These are phyloP conservation scores for Fistulina hepatica DNA, from an alignment of 1,284 basidiomycete species.

Conservation along the genomic window DNA sequence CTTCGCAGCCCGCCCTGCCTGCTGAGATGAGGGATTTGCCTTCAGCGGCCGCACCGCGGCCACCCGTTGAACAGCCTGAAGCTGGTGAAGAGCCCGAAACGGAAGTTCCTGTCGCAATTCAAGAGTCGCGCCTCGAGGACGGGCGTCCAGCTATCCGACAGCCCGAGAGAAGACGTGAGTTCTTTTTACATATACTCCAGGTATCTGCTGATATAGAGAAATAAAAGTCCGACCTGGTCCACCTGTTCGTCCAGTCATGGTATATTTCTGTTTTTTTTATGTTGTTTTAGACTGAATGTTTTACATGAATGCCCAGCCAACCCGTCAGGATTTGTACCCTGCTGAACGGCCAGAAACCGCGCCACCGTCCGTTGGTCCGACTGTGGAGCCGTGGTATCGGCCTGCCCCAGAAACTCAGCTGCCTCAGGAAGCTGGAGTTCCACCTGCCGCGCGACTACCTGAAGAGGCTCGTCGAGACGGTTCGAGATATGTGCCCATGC, in stretches of 20 bases:
- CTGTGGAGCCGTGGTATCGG: constrained; percentile 9
- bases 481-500: constrained; percentile 27
- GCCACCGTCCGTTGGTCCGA: background rate
- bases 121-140: too few species aligned
- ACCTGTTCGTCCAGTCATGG: constrained; percentile 1
- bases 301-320: background rate
- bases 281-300: background rate
- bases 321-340: constrained; percentile 10
- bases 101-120: too few species aligned
- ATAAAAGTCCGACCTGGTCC: constrained; percentile 2
- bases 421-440: background rate
- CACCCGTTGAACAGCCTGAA: too few species aligned
- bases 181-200: too few species aligned
- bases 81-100: too few species aligned
- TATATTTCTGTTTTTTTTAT: background rate
- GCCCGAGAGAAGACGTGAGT: too few species aligned
- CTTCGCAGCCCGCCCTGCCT: too few species aligned
- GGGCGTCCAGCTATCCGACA: too few species aligned
- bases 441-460: constrained; percentile 6
- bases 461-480: background rate
- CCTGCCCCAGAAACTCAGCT: background rate
- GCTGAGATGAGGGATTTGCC: too few species aligned
- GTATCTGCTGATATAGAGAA: too few species aligned
- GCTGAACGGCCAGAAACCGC: constrained; percentile 14
- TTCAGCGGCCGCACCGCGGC: too few species aligned